Base-by-base conservation (phyloP, 2,329 filamentous ascomycete species). In the Fusarium siculi region DNA sequence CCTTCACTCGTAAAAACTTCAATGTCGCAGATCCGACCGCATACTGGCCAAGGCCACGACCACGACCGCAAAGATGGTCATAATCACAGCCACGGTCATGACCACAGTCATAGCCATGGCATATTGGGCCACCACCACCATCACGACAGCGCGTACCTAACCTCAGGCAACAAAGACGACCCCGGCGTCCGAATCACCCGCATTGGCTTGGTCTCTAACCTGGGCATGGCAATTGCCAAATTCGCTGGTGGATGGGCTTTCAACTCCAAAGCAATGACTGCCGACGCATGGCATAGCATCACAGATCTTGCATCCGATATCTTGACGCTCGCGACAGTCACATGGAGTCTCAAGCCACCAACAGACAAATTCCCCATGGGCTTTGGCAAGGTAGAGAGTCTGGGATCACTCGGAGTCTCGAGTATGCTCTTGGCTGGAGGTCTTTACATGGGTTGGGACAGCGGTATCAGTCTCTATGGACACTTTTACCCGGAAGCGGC, bases 341-440 rank as follows among this genome's bases (percentile, higher is more conserved):
- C 95, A 25, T 97, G 93, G 91, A 97, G 95, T 67, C 84, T 98
- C 68, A 94, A 93, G 77, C 92, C 94, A 10, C 95, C 96, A 1
- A 94, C 93, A 16, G 88, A 93, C 61, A 89, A 89, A 44, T 99
- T 97, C 80, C 96, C 96, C 5, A 90, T 91, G 77, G 96, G 96
- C 4, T 99, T 97, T 80, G 96, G 96, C 80, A 99, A 99, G 85
- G 90, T 99, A n/a, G 96, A 99, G 86, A 97, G 95, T 78, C 84
- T 99, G 79, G 96, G 96, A 25, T 96, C 95, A 28, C 85, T 99
- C 66, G 96, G 96, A 21, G 96, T 99, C 39, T 98, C 95, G 76
- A 92, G 95, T 72, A 93, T 99, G 84, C 87, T 99, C 77, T 88
- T 99, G 5, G 90, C 92, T 53, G 96, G 96, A 70, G 96, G 96